These are phyloP conservation scores for Blastobotrys serpentis DNA, from an alignment of 1,139 yeast genomes.

Conservation along the genomic window DNA sequence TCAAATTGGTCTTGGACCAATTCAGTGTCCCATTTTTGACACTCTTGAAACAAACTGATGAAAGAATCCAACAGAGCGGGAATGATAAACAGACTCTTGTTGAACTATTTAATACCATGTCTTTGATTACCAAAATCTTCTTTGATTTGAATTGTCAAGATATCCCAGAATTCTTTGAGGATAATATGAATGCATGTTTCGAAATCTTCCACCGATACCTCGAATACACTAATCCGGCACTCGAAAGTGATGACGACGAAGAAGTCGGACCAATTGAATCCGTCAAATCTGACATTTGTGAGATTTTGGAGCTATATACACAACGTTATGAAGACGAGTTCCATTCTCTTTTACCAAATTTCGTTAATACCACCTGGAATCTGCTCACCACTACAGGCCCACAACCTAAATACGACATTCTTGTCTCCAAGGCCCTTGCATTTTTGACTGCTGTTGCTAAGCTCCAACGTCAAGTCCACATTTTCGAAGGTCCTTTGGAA, in stretches of 20 bases:
- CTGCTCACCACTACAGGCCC: constrained; percentile 64
- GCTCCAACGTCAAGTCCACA: constrained; percentile 57
- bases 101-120: constrained; percentile 64
- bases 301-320: constrained; percentile 78
- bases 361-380: constrained; percentile 82
- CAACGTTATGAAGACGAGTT: constrained; percentile 92
- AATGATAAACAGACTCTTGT: constrained; percentile 48
- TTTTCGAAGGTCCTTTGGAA: constrained; percentile 70
- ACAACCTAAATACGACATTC: constrained; percentile 77
- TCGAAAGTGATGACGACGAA: constrained; percentile 63
- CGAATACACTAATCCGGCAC: constrained; percentile 53
- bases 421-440: constrained; percentile 76
- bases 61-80: constrained; percentile 53
- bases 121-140: constrained; percentile 73
- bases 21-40: constrained; percentile 80
- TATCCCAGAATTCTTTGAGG: constrained; percentile 97
- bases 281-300: constrained; percentile 81
- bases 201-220: constrained; percentile 77
- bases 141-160: constrained; percentile 96
- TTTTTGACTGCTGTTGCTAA: constrained; percentile 82
- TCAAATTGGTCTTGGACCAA: constrained; percentile 78
- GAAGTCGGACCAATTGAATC: constrained; percentile 69
- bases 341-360: constrained; percentile 68
- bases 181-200: constrained; percentile 77
- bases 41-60: constrained; percentile 65